phyloP scores from a whole-genome alignment of 2,329 filamentous ascomycete genomes.

The Fusarium humuli region DNA sequence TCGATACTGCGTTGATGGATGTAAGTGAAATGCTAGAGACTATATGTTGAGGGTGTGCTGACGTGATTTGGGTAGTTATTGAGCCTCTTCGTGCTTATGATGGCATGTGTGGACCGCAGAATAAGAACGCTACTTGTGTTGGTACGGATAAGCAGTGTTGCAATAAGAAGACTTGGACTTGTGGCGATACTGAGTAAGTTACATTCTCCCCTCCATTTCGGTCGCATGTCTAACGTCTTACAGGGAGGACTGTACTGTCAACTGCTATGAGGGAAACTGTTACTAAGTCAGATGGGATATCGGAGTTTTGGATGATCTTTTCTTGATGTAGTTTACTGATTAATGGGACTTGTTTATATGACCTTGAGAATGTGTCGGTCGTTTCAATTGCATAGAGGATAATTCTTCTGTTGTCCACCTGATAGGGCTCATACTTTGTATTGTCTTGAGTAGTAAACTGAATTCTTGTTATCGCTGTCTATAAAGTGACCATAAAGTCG shows the following conservation, averaged over 20 bases:
- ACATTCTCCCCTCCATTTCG: too few species aligned
- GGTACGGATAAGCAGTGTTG: conserved; percentile 24
- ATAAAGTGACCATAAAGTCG: fast-evolving
- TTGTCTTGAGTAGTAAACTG: too few species aligned
- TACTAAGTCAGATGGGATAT: background rate
- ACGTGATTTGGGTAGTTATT: background rate
- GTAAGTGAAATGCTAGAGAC: background rate
- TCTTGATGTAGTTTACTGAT: background rate
- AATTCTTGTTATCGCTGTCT: background rate
- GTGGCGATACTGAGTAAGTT: conserved; percentile 15
- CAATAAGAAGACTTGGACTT: conserved; percentile 29
- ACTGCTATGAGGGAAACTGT: conserved; percentile 15
- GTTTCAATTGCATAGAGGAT: too few species aligned
- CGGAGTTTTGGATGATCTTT: background rate
- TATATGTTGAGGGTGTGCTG: background rate
- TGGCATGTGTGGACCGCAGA: conserved; percentile 8
- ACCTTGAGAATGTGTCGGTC: too few species aligned
- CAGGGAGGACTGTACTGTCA: conserved; percentile 10
- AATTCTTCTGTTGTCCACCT: too few species aligned
- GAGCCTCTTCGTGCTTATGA: conserved; percentile 5
- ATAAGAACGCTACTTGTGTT: conserved; percentile 21
- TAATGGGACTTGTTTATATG: background rate
- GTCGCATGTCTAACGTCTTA: background rate
- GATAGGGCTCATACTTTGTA: too few species aligned
- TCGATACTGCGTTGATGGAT: conserved; percentile 22